A percentile compares a stretch with the other conserved stretches of the same genome.
Evolutionary conservation across 306 rosid genomes (phyloP).

Genomic region (Vachellia collinsii): DNA sequence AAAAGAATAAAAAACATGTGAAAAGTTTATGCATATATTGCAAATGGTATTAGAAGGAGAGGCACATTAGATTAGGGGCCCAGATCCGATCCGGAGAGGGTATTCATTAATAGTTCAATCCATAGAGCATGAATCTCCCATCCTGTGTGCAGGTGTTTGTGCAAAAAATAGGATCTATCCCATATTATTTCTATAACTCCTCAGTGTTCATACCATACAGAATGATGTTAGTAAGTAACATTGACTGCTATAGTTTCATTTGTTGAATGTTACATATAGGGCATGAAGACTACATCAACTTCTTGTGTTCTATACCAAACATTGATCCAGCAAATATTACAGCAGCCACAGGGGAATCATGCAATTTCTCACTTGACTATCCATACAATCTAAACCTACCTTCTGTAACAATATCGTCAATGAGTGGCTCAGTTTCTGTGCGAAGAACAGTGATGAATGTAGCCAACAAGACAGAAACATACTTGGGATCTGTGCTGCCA

Average conservation of each 20-base stretch:
- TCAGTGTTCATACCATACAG: no score
- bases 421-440: constrained; percentile 52
- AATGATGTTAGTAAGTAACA: no score
- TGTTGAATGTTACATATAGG: constrained; percentile 42
- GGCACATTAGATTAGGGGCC: no score
- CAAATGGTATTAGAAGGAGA: no score
- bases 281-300: constrained; percentile 64
- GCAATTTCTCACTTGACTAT: constrained; percentile 53
- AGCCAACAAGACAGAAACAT: constrained; percentile 67
- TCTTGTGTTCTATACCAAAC: constrained; percentile 83
- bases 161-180: no score
- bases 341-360: constrained; percentile 58
- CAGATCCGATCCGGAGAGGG: no score
- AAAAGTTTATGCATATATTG: no score
- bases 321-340: constrained; percentile 40
- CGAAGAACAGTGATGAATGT: constrained; percentile 66
- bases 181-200: no score
- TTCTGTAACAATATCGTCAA: constrained; percentile 67
- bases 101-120: no score
- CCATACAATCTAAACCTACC: constrained; percentile 86
- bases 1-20: no score
- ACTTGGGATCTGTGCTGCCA: constrained; percentile 56
- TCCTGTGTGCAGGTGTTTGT: no score
- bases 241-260: background rate
- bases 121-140: no score